These are phyloP conservation scores for Tolypocladium endophyticum DNA, from an alignment of 2,329 filamentous ascomycete species.

Conservation along the genomic window DNA sequence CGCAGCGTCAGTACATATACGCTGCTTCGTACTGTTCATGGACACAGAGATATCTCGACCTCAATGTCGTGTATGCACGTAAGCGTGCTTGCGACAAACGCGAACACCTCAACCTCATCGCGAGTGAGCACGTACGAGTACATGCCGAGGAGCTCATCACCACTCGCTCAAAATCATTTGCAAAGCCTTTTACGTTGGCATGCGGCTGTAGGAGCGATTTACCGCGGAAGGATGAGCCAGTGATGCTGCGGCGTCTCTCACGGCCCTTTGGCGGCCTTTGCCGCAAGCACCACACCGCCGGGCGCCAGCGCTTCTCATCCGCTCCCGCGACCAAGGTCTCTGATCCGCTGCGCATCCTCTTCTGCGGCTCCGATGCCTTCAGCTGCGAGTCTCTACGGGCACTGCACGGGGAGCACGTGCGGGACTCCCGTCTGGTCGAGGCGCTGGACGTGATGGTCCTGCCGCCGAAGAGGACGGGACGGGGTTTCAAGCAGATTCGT, in stretches of 20 bases:
- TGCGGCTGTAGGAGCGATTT: no score
- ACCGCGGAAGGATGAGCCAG: not conserved
- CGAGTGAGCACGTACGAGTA: not conserved
- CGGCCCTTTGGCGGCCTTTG: constrained; percentile 4
- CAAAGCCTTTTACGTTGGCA: not conserved
- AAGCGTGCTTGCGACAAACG: constrained; percentile 24
- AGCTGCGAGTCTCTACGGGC: constrained; percentile 68
- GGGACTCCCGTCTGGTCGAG: constrained; percentile 45
- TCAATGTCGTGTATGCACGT: constrained; percentile 16
- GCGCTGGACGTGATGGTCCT: constrained; percentile 81
- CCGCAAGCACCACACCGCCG: constrained; percentile 1
- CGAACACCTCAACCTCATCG: constrained; percentile 5
- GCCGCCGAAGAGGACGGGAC: constrained; percentile 66
- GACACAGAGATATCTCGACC: not conserved
- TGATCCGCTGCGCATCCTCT: constrained; percentile 71
- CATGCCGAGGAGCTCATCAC: not conserved
- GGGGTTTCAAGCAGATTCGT: constrained; percentile 57
- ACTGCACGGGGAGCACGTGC: constrained; percentile 48
- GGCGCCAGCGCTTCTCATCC: constrained; percentile 10
- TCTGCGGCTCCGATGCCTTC: constrained; percentile 89
- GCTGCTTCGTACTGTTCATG: not conserved
- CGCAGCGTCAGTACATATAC: not conserved
- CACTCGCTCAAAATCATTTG: not conserved
- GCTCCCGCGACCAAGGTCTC: constrained; percentile 13
- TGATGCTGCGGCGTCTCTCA: constrained; percentile 10